Base-by-base conservation (phyloP, 164 flowering plant genomes). In the Vitis labrusca region DNA sequence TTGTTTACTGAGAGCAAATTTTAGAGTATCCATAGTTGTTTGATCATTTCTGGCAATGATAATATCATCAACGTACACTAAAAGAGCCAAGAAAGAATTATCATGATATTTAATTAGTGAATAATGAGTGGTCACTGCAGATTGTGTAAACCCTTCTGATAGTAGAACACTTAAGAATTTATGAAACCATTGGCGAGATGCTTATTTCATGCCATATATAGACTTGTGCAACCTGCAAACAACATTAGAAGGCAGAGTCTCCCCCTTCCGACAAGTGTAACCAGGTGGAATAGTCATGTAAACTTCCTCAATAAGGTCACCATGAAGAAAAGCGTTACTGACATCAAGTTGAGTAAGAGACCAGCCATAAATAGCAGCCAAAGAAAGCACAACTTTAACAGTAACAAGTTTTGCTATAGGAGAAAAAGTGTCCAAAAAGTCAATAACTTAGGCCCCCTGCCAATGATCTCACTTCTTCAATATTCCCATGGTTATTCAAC, bases 141-240 rank as follows among this genome's bases (percentile, higher is more conserved):
- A 10, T 37, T 62, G 65, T 4, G 1, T 13, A 62, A 32, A 62
- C 10, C 65, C 9, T 8, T 12, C 8, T 6, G 1, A 12, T 23
- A 15, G 44, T 12, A 44, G 9, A 13, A 16, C 2, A 37, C 1
- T 27, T 23, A 1, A 1, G 27, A 23, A 1, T 23, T 23, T 23
- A 23, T 23, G 27, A 23, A 23, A 1, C 51, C 51, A 63, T 62
- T 63, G 60, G 12, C 61, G 2, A 3, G 65, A 59, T 2, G 61
- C 66, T 70, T 70, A 59, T 27, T 63, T 70, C 11, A 70, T 51
- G 19, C 67, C 66, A 70, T 70, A 70, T 10, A 62, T 14, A 14
- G 44, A 57, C 37, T 53, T 70, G 8, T 61, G 30, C 3, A 70
- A 57, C 10, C 51, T 61, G 16, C 59, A 70, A 3, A 69, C 72